These are phyloP conservation scores for Coemansia sp. DNA, from an alignment of 192 early-diverging fungal species.

Conservation along the genomic window DNA sequence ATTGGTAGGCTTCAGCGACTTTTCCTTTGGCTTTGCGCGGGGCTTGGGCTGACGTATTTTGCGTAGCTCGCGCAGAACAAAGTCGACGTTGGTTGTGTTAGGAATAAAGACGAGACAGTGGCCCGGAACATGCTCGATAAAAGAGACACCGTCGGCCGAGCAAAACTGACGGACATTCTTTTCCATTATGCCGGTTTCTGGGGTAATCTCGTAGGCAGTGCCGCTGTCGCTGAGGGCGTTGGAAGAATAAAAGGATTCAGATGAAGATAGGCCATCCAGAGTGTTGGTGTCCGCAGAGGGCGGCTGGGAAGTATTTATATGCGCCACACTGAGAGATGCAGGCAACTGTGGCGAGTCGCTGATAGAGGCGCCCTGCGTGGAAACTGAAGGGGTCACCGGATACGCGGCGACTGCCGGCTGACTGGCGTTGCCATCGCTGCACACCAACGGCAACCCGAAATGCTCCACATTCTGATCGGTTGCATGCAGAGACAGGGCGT, in stretches of 20 bases:
- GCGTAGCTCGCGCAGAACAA: slow-evolving; percentile 36
- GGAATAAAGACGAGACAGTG: slow-evolving; percentile 54
- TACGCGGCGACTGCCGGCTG: slow-evolving; percentile 11
- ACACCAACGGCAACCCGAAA: slow-evolving; percentile 1
- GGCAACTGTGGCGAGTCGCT: slow-evolving; percentile 26
- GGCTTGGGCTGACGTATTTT: slow-evolving; percentile 31
- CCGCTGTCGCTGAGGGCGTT: slow-evolving; percentile 6
- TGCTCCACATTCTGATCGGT: slow-evolving; percentile 27
- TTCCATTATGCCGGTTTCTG: slow-evolving; percentile 27
- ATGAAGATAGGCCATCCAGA: slow-evolving; percentile 3
- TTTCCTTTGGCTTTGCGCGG: slow-evolving; percentile 28
- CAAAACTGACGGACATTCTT: slow-evolving; percentile 47
- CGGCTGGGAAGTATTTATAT: slow-evolving; percentile 24
- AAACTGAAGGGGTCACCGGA: slow-evolving; percentile 6
- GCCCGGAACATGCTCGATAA: slow-evolving; percentile 52
- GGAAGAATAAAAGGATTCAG: slow-evolving; percentile 11
- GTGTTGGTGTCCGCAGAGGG: background rate
- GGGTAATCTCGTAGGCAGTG: slow-evolving; percentile 18
- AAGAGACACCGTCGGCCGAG: slow-evolving; percentile 35
- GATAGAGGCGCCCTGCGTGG: slow-evolving; percentile 13
- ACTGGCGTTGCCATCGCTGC: slow-evolving; percentile 6
- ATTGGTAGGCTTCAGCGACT: slow-evolving; percentile 47
- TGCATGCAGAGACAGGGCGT: slow-evolving; percentile 17
- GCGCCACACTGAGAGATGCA: slow-evolving; percentile 22
- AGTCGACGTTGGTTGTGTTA: slow-evolving; percentile 27